Evolutionary conservation across 2,329 filamentous ascomycete species (phyloP).

Genomic region (Neonectria ditissima): DNA sequence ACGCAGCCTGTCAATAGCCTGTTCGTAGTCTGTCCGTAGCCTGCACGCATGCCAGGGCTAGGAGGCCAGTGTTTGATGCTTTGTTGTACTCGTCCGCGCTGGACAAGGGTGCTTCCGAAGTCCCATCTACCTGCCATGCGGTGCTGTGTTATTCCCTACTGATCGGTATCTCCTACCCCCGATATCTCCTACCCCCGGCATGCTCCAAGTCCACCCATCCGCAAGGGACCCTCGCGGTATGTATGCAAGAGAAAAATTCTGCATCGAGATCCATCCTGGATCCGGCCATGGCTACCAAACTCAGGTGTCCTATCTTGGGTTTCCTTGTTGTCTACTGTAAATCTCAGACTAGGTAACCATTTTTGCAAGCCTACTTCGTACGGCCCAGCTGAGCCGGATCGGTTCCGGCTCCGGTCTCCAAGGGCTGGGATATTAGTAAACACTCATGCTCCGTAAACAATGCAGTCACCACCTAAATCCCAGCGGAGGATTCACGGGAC

Average conservation of each 20-base stretch:
- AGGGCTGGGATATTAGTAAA: not conserved
- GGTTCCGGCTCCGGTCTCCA: not conserved
- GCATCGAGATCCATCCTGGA: slow-evolving; percentile 10
- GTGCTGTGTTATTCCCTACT: not conserved
- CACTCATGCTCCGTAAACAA: not conserved
- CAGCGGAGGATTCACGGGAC: not conserved
- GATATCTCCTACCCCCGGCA: not conserved
- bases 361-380: slow-evolving; percentile 1
- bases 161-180: not conserved
- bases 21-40: not conserved
- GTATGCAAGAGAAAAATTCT: slow-evolving; percentile 13
- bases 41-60: slow-evolving; percentile 1
- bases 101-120: slow-evolving; percentile 7
- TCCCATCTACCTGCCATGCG: not conserved
- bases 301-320: not conserved
- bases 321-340: not conserved
- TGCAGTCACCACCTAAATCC: slow-evolving; percentile 2
- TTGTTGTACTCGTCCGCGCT: slow-evolving; percentile 13
- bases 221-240: slow-evolving; percentile 2
- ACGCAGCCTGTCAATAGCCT: slow-evolving; percentile 2
- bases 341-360: not conserved
- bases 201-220: slow-evolving; percentile 4
- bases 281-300: slow-evolving; percentile 11
- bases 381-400: slow-evolving; percentile 10
- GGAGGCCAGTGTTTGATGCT: slow-evolving; percentile 3